Percentiles rank a stretch among this genome's conserved stretches.
These are phyloP conservation scores for Fulvia fulva DNA, from an alignment of 2,329 filamentous ascomycete genomes.

Conservation along the genomic window DNA sequence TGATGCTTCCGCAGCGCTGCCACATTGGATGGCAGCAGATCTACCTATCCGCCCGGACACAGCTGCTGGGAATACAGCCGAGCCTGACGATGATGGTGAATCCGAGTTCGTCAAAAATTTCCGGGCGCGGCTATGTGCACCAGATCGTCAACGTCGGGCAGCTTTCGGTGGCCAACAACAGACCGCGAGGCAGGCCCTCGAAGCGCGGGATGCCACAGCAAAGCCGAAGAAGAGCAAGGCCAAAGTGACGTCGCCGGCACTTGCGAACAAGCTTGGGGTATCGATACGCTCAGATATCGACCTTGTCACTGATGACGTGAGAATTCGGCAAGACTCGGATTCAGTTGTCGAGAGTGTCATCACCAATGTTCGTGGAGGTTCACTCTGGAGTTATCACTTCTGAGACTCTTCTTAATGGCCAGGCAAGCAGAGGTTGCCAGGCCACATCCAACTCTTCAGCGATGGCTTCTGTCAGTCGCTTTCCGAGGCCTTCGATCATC, in stretches of 20 bases:
- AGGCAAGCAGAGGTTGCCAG: conserved; percentile 10
- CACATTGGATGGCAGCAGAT: background rate
- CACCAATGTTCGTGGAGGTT: background rate
- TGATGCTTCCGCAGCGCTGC: background rate
- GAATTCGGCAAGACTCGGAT: background rate
- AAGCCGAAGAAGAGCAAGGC: background rate
- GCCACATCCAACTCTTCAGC: conserved; percentile 3
- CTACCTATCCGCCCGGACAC: background rate
- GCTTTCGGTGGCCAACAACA: background rate
- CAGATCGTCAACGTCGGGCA: background rate
- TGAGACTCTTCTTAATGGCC: conserved; percentile 2
- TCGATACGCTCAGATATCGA: conserved; percentile 3
- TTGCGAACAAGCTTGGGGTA: background rate
- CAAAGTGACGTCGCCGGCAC: background rate
- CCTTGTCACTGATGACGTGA: background rate
- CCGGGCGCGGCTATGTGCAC: background rate
- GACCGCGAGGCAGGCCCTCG: background rate
- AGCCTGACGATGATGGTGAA: background rate
- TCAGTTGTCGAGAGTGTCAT: background rate
- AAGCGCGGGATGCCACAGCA: background rate
- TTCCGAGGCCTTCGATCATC: conserved; percentile 9
- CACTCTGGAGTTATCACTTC: background rate
- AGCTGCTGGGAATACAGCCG: background rate
- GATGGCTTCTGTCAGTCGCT: conserved; percentile 10
- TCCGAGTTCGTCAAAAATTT: background rate